Conservation (phyloP, 192 early-diverging fungal species). For the Coemansia sp. region DNA sequence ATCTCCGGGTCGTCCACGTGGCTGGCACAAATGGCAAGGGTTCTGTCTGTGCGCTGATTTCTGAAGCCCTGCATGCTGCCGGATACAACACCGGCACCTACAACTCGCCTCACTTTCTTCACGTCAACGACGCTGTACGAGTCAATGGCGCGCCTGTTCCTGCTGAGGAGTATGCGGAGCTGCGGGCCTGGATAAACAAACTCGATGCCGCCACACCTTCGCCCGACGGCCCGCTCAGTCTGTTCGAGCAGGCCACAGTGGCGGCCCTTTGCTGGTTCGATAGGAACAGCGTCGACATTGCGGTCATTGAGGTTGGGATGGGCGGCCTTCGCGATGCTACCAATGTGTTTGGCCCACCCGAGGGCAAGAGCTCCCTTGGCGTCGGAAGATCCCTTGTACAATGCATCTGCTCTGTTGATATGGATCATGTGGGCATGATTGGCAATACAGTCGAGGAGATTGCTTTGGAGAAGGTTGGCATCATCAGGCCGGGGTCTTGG, state of each 20-base stretch:
- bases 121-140: conserved; percentile 64
- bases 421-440: conserved; percentile 76
- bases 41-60: conserved; percentile 67
- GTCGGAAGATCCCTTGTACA: conserved; percentile 49
- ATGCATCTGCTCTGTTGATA: conserved; percentile 67
- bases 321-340: conserved; percentile 82
- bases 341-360: conserved; percentile 64
- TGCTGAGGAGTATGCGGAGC: conserved; percentile 36
- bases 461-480: conserved; percentile 78
- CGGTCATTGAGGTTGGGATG: conserved; percentile 83
- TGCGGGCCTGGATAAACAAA: conserved; percentile 40
- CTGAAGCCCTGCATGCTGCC: conserved; percentile 33
- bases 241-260: conserved; percentile 75
- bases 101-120: conserved; percentile 78
- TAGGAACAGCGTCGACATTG: conserved; percentile 63
- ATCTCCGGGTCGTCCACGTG: conserved; percentile 69
- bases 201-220: conserved; percentile 42
- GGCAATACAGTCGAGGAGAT: conserved; percentile 70
- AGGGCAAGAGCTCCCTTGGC: conserved; percentile 52
- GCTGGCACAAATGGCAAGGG: conserved; percentile 93
- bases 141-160: conserved; percentile 60
- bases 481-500: conserved; percentile 60
- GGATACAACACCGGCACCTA: conserved; percentile 63
- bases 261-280: conserved; percentile 63
- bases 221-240: conserved; percentile 47